Conservation (phyloP, 1,284 basidiomycete species). For the Termitomyces sp. region DNA sequence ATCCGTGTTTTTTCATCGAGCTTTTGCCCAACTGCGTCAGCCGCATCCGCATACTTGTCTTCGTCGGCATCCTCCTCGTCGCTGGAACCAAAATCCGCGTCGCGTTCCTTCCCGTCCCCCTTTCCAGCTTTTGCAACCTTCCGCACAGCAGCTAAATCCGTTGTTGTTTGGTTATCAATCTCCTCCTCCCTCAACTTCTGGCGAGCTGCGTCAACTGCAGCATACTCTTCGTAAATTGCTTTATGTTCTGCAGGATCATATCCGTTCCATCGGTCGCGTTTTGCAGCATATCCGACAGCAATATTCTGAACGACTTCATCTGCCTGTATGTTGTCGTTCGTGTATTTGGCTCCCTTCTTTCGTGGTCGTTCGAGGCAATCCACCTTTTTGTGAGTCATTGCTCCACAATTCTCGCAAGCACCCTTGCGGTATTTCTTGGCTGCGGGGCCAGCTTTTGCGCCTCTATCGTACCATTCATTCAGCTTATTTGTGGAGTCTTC, state of each 20-base stretch:
- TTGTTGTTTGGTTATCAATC: constrained; percentile 93
- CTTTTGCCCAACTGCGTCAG: constrained; percentile 96
- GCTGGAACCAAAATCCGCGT: constrained; percentile 93
- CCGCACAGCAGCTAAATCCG: constrained; percentile 77
- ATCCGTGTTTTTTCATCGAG: constrained; percentile 97
- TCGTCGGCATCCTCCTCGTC: constrained; percentile 94
- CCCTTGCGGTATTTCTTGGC: constrained; percentile 97
- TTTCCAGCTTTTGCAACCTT: constrained; percentile 84
- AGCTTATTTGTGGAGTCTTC: constrained; percentile 67
- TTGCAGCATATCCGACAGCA: constrained; percentile 85
- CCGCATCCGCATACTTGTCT: constrained; percentile 96
- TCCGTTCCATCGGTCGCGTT: constrained; percentile 98
- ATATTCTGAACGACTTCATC: constrained; percentile 89
- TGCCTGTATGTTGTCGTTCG: constrained; percentile 84
- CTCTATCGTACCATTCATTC: constrained; percentile 90
- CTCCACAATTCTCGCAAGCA: constrained; percentile 98
- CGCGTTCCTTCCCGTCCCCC: constrained; percentile 57
- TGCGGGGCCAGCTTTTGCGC: constrained; percentile 80
- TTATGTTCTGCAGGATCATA: constrained; percentile 89
- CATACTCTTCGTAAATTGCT: constrained; percentile 89
- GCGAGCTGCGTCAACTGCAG: constrained; percentile 87
- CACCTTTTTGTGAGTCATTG: constrained; percentile 86
- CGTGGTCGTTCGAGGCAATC: constrained; percentile 97
- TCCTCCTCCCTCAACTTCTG: constrained; percentile 91
- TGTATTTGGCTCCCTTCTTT: constrained; percentile 93